A percentile compares a stretch with the other conserved stretches of the same genome.
Conservation (phyloP, 768 basidiomycete genomes). For the Postia placenta region DNA sequence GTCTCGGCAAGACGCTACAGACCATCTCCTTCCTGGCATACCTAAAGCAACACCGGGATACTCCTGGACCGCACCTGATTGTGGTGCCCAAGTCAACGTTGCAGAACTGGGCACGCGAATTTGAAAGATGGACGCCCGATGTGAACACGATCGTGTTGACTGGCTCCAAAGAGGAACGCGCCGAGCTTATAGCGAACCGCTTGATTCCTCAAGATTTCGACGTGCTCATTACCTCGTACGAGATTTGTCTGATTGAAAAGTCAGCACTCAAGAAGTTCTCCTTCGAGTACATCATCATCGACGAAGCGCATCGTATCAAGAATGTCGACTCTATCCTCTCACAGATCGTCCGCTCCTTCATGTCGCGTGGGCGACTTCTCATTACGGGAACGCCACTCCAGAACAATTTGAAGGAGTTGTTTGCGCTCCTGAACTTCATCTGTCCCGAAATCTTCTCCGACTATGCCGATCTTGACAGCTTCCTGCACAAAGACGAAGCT, state of each 20-base stretch:
- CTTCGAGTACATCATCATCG: conserved; percentile 97
- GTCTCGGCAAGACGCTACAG: conserved; percentile 96
- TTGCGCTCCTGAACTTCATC: conserved; percentile 89
- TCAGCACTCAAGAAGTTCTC: conserved; percentile 88
- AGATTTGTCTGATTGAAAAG: conserved; percentile 95
- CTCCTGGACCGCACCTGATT: conserved; percentile 82
- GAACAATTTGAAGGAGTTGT: conserved; percentile 95
- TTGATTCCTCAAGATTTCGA: conserved; percentile 88
- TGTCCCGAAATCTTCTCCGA: conserved; percentile 94
- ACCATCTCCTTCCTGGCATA: conserved; percentile 97
- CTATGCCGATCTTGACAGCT: conserved; percentile 87
- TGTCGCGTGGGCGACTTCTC: conserved; percentile 80
- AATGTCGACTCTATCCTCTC: conserved; percentile 95
- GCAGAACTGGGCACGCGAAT: conserved; percentile 96
- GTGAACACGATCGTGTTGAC: conserved; percentile 78
- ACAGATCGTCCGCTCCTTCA: conserved; percentile 90
- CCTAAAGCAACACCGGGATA: conserved; percentile 77
- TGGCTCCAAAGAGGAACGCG: conserved; percentile 87
- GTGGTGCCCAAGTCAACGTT: conserved; percentile 98
- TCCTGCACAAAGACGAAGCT: conserved; percentile 83
- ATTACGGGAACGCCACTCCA: conserved; percentile 97
- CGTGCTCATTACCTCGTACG: conserved; percentile 94
- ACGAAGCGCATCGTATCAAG: conserved; percentile 99
- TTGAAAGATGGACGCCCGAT: conserved; percentile 85
- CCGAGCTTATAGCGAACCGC: conserved; percentile 67